phyloP scores from a whole-genome alignment of 768 basidiomycete species.

The Tylopilus balloui region DNA sequence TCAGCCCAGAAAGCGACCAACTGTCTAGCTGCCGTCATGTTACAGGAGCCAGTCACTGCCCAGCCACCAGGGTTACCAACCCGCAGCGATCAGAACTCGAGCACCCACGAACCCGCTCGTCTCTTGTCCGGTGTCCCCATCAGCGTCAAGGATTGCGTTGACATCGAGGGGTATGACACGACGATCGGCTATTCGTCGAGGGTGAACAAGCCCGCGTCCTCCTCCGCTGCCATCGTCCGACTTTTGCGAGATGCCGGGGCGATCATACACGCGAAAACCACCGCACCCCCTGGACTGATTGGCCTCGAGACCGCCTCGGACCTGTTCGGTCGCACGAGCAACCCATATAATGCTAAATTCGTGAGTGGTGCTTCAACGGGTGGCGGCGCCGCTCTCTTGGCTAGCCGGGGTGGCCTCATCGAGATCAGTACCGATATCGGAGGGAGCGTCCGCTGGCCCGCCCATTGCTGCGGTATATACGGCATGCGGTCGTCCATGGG shows the following conservation, averaged over 20 bases:
- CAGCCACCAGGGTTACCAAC: conserved; percentile 10
- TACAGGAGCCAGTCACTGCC: conserved; percentile 28
- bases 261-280: conserved; percentile 39
- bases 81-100: not conserved
- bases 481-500: conserved; percentile 37
- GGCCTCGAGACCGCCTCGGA: conserved; percentile 41
- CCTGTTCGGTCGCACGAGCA: conserved; percentile 43
- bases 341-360: conserved; percentile 43
- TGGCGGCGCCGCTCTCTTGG: conserved; percentile 48
- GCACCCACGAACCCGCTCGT: conserved; percentile 1
- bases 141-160: conserved; percentile 46
- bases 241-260: conserved; percentile 41
- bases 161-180: conserved; percentile 44
- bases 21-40: conserved; percentile 45
- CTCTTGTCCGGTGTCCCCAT: conserved; percentile 45
- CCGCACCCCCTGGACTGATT: conserved; percentile 40
- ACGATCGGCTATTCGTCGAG: conserved; percentile 41
- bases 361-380: conserved; percentile 47
- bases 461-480: conserved; percentile 46
- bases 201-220: conserved; percentile 32
- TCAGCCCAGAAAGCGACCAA: conserved; percentile 43
- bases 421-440: conserved; percentile 49
- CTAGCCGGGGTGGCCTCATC: conserved; percentile 40
- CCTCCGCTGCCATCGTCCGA: conserved; percentile 37
- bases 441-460: conserved; percentile 47